Evolutionary conservation across 1,139 yeast genomes (phyloP).

Genomic region (Barnettozyma hawaiiensis): DNA sequence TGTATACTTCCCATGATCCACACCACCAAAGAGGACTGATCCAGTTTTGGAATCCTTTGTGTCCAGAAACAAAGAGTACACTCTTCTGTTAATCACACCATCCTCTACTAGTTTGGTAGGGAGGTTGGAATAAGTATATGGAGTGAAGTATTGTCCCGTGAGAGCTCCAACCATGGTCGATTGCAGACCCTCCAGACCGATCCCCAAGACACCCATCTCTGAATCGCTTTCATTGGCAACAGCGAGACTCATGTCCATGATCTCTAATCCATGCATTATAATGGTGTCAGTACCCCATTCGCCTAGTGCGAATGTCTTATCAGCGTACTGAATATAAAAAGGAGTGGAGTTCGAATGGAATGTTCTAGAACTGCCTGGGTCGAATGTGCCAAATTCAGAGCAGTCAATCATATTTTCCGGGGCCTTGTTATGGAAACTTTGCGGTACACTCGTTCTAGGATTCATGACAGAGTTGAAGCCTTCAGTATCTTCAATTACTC

Average conservation of each 20-base stretch:
- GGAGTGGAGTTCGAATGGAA: conserved; percentile 39
- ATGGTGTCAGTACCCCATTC: conserved; percentile 55
- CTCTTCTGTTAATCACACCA: conserved; percentile 44
- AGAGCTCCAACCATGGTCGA: conserved; percentile 30
- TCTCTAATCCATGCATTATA: conserved; percentile 35
- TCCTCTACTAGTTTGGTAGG: conserved; percentile 47
- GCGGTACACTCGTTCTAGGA: neutral
- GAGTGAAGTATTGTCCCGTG: conserved; percentile 4
- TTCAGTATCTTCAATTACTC: neutral
- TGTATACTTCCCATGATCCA: conserved; percentile 44
- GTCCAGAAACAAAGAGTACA: conserved; percentile 49
- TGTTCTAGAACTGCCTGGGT: conserved; percentile 35
- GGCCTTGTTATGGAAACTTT: neutral
- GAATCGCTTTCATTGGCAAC: conserved; percentile 49
- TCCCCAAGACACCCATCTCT: conserved; percentile 55
- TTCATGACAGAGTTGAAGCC: neutral
- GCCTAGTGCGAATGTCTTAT: conserved; percentile 53
- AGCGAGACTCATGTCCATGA: conserved; percentile 41
- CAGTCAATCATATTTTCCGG: conserved; percentile 25
- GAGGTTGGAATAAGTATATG: conserved; percentile 42
- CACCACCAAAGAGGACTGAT: conserved; percentile 49
- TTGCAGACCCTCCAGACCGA: conserved; percentile 51
- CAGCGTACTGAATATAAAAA: conserved; percentile 54
- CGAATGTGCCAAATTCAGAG: conserved; percentile 36
- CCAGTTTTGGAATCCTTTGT: conserved; percentile 35